Conservation (phyloP, 345 rosid genomes). For the Sisymbrium altissimum region DNA sequence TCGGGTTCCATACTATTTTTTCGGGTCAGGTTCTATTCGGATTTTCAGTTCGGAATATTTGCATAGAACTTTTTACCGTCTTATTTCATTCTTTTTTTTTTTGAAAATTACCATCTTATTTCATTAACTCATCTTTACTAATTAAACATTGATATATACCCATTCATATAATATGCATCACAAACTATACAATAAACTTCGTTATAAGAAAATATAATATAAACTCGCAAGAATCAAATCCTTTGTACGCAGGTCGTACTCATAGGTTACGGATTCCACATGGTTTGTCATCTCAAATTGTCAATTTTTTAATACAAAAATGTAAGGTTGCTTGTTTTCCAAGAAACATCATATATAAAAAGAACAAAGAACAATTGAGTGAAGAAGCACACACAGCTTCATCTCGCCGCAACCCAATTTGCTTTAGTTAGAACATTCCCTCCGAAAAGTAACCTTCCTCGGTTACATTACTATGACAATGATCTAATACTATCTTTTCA, state of each 20-base stretch:
- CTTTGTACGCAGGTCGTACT: slow-evolving; percentile 24
- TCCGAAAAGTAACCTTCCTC: slow-evolving; percentile 10
- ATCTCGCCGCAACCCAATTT: slow-evolving; percentile 52
- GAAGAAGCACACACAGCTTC: slow-evolving; percentile 42
- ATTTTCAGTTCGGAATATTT: too few relatives aligned
- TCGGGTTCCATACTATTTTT: too few relatives aligned
- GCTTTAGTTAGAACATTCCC: slow-evolving; percentile 34
- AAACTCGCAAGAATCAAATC: slow-evolving; percentile 25
- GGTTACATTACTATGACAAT: slow-evolving; percentile 9
- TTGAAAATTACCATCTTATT: too few relatives aligned
- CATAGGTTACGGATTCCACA: slow-evolving; percentile 28
- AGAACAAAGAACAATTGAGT: slow-evolving; percentile 15
- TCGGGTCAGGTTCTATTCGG: too few relatives aligned
- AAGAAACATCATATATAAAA: slow-evolving; percentile 29
- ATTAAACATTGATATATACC: too few relatives aligned
- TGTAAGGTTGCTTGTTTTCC: slow-evolving; percentile 21
- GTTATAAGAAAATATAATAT: not conserved
- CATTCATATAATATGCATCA: not conserved
- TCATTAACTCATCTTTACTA: too few relatives aligned
- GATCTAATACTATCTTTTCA: not conserved
- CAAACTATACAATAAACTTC: slow-evolving; percentile 1
- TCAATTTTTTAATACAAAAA: slow-evolving; percentile 18
- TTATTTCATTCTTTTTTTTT: too few relatives aligned
- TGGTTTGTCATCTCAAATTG: slow-evolving; percentile 20
- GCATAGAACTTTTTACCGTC: too few relatives aligned